phyloP scores from a whole-genome alignment of 805 yeast genomes.

The Grigorovia jiainica region DNA sequence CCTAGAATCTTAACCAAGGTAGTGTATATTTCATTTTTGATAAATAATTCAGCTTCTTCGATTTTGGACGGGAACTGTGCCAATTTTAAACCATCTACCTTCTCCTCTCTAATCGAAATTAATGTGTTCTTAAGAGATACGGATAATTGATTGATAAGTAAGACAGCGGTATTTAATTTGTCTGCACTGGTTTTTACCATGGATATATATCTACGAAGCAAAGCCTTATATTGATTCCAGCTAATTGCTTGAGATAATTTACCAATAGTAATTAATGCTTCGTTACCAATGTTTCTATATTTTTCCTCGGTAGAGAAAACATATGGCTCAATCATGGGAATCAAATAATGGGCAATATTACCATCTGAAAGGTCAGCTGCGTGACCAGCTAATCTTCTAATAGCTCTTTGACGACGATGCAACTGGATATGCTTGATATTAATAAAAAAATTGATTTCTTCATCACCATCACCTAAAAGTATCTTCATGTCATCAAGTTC shows the following conservation, averaged over 20 bases:
- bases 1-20: slow-evolving; percentile 50
- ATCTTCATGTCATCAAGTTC: slow-evolving; percentile 60
- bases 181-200: slow-evolving; percentile 39
- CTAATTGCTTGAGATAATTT: slow-evolving; percentile 46
- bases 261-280: slow-evolving; percentile 55
- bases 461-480: slow-evolving; percentile 56
- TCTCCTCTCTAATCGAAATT: slow-evolving; percentile 13
- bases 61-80: slow-evolving; percentile 31
- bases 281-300: slow-evolving; percentile 52
- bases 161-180: slow-evolving; percentile 46
- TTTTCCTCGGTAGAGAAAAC: slow-evolving; percentile 53
- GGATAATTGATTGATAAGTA: slow-evolving; percentile 49
- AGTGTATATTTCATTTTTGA: slow-evolving; percentile 51
- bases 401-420: slow-evolving; percentile 78
- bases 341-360: slow-evolving; percentile 65
- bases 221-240: slow-evolving; percentile 75
- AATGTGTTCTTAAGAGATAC: slow-evolving; percentile 37
- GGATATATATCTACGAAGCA: slow-evolving; percentile 57
- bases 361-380: slow-evolving; percentile 39
- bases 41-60: slow-evolving; percentile 35
- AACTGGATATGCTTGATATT: slow-evolving; percentile 78
- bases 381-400: slow-evolving; percentile 49
- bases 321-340: slow-evolving; percentile 81
- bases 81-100: slow-evolving; percentile 11
- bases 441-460: slow-evolving; percentile 70